These are phyloP conservation scores for Thielaviopsis euricoi DNA, from an alignment of 2,329 filamentous ascomycete genomes.

Conservation along the genomic window DNA sequence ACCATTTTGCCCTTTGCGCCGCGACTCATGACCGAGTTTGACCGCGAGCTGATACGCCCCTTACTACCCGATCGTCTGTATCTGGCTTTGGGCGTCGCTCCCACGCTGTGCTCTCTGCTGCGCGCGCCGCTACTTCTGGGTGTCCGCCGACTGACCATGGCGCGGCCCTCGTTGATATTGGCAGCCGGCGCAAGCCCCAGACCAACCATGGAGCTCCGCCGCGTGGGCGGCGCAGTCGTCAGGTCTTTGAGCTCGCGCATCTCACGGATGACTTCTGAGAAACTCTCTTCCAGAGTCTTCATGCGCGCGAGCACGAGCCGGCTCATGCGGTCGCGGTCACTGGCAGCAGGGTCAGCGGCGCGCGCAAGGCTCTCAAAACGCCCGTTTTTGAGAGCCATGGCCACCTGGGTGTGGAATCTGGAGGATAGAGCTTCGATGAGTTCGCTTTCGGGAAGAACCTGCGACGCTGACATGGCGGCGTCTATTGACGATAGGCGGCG, in stretches of 20 bases:
- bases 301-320: constrained; percentile 74
- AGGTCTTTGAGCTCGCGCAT: constrained; percentile 45
- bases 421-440: constrained; percentile 49
- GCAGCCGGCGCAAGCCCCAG: neutral
- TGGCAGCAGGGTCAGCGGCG: constrained; percentile 19
- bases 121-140: neutral
- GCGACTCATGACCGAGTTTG: neutral
- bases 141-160: neutral
- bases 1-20: neutral
- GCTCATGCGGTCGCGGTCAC: constrained; percentile 51
- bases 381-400: constrained; percentile 45
- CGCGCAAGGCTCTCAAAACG: constrained; percentile 33
- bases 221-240: constrained; percentile 29
- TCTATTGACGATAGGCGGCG: constrained; percentile 48
- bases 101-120: neutral
- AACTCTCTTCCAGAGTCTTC: constrained; percentile 84
- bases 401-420: constrained; percentile 71
- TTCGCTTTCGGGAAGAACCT: constrained; percentile 38
- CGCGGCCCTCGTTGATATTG: neutral
- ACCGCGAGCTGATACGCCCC: neutral
- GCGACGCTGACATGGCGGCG: constrained; percentile 58
- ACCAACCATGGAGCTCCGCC: constrained; percentile 30
- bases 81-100: neutral
- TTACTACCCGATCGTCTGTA: neutral
- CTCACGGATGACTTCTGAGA: constrained; percentile 71